These are phyloP conservation scores for peach (Prunus persica) DNA, from an alignment of 306 rosid species.

Conservation along the genomic window DNA sequence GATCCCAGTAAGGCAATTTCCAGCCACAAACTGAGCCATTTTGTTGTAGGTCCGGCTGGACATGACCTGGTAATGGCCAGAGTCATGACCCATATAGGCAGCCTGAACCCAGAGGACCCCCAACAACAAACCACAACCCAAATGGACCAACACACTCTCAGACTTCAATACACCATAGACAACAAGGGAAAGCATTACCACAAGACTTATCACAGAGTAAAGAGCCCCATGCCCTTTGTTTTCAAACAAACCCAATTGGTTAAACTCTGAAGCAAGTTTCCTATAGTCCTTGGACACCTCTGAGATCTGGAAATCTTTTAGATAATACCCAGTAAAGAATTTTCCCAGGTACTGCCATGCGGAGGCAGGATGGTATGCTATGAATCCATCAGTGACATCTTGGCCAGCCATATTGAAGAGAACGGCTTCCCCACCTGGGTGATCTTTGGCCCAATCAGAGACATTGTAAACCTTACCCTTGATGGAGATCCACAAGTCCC, in stretches of 20 bases:
- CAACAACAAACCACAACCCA: slow-evolving; percentile 58
- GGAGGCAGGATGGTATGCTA: slow-evolving; percentile 62
- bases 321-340: slow-evolving; percentile 46
- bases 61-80: slow-evolving; percentile 86
- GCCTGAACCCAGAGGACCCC: slow-evolving; percentile 84
- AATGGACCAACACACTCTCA: slow-evolving; percentile 38
- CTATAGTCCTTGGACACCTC: slow-evolving; percentile 60
- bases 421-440: slow-evolving; percentile 73
- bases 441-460: slow-evolving; percentile 41
- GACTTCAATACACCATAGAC: slow-evolving; percentile 49
- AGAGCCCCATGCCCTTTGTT: slow-evolving; percentile 51
- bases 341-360: slow-evolving; percentile 41
- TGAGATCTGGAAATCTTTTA: slow-evolving; percentile 52
- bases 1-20: slow-evolving; percentile 81
- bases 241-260: slow-evolving; percentile 45
- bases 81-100: slow-evolving; percentile 80
- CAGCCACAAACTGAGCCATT: slow-evolving; percentile 59
- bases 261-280: slow-evolving; percentile 31
- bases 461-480: slow-evolving; percentile 43
- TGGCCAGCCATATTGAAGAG: slow-evolving; percentile 68
- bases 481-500: slow-evolving; percentile 44
- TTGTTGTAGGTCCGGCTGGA: slow-evolving; percentile 32
- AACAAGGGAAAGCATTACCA: slow-evolving; percentile 31
- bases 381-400: slow-evolving; percentile 77
- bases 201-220: slow-evolving; percentile 22